Base-by-base conservation (phyloP, 805 yeast species). In the Wickerhamiella bombiphila region DNA sequence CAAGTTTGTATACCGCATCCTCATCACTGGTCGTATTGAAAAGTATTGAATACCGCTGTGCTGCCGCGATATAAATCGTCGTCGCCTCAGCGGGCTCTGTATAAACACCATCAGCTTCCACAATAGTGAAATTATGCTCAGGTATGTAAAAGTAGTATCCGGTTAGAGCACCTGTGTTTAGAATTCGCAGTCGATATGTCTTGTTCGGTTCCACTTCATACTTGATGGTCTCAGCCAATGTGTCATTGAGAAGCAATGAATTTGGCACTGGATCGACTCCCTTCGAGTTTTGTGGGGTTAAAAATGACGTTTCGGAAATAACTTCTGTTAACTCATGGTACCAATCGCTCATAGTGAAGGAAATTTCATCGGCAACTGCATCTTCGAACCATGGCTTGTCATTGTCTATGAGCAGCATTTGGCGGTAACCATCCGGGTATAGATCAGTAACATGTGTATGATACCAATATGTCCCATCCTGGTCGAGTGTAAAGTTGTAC, bases 211-310 rank as follows among this genome's bases (percentile, higher is more conserved):
- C 54, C 39, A 88, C 93, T 6, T 17, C 17, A n/a, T n/a, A 14
- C 5, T 61, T 47, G 53, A 70, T 64, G 36, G 45, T 44, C 21
- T 51, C 48, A 5, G 42, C 22, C 52, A 66, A 70, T 9, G 94
- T 76, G 55, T 85, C 82, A 63, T 88, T 88, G 58, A 85, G 66
- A 50, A 88, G 68, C 49, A 80, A 59, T 55, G 69, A 65, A 47
- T 80, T 79, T 6, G 98, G 98, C 49, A 91, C 76, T 36, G 98
- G 98, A 63, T 88, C 98, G 32, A 96, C 95, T 54, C 98, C 98
- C 8, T 95, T 81, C 42, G 98, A 98, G 60, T 88, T 88, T 64
- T 66, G 74, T 44, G 75, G 56, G 47, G 62, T 72, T 65, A 85
- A 55, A 63, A 91, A 86, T 25, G 50, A 41, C 15, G 67, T 62